Percentiles rank a stretch among this genome's conserved stretches.
Conservation (phyloP, 495 filamentous ascomycete genomes). For the Emericellopsis terricola region DNA sequence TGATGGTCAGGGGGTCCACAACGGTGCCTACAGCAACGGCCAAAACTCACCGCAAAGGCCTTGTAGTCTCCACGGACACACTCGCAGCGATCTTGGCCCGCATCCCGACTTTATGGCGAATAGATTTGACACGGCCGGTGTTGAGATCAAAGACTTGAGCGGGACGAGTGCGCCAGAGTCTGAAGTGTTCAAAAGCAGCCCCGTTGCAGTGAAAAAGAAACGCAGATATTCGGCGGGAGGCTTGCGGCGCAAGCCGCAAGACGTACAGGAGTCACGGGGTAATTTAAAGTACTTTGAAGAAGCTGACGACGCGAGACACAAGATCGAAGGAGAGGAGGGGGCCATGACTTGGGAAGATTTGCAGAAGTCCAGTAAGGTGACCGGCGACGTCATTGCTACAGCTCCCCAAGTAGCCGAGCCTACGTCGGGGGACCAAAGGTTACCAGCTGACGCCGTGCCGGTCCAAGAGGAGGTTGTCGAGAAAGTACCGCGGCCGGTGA, state of each 20-base stretch:
- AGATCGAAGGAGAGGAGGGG: conserved; percentile 48
- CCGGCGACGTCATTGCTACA: conserved; percentile 6
- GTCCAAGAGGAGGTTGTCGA: conserved; percentile 13
- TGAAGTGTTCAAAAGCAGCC: conserved; percentile 23
- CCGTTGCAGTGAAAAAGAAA: conserved; percentile 18
- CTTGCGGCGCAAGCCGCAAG: conserved; percentile 46
- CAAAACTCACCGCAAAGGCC: background rate
- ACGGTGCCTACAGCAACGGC: background rate
- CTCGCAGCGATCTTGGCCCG: conserved; percentile 14
- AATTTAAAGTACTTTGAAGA: conserved; percentile 69
- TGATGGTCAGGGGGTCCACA: no score
- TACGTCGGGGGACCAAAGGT: conserved; percentile 1
- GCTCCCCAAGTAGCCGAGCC: background rate
- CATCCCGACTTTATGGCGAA: conserved; percentile 3
- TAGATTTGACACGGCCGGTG: no score
- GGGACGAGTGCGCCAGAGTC: conserved; percentile 39
- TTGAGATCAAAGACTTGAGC: conserved; percentile 22
- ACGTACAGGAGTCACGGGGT: conserved; percentile 43
- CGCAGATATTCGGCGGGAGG: conserved; percentile 69
- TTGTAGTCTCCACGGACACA: conserved; percentile 8
- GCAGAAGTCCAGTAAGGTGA: background rate
- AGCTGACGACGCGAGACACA: conserved; percentile 59
- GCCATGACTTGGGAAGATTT: background rate
- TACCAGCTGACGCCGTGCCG: no score
- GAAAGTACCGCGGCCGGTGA: conserved; percentile 30